Percentiles rank a stretch among this genome's conserved stretches.
Evolutionary conservation across 805 yeast species (phyloP).

Genomic region (Wickerhamomyces bisporus): DNA sequence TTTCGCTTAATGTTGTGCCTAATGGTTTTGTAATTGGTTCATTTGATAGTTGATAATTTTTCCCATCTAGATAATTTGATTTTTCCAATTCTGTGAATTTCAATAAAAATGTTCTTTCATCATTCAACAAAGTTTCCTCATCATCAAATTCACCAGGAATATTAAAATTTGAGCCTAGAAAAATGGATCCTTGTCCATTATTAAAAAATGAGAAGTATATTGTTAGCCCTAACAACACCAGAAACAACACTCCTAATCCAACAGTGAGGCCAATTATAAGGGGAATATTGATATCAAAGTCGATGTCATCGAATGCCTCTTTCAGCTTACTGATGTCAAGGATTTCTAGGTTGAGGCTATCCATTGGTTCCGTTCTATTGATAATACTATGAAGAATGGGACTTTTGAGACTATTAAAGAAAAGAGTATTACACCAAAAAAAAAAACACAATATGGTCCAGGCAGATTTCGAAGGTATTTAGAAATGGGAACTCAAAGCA

Average conservation of each 20-base stretch:
- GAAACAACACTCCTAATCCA: conserved; percentile 31
- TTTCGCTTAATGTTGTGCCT: conserved; percentile 54
- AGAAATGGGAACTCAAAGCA: too few relatives aligned
- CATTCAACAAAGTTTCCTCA: conserved; percentile 60
- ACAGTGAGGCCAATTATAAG: conserved; percentile 32
- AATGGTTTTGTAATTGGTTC: conserved; percentile 40
- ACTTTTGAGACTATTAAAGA: too few relatives aligned
- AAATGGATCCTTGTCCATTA: conserved; percentile 24
- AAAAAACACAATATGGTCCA: too few relatives aligned
- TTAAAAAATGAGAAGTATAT: conserved; percentile 26
- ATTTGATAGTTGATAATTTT: conserved; percentile 28
- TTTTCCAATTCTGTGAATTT: conserved; percentile 35
- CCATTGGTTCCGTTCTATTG: too few relatives aligned
- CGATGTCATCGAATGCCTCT: conserved; percentile 9
- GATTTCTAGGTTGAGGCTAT: not conserved
- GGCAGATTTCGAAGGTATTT: too few relatives aligned
- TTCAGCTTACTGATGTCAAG: not conserved
- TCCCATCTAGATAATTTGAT: conserved; percentile 36
- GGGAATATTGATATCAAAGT: conserved; percentile 28
- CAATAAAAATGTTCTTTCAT: conserved; percentile 42
- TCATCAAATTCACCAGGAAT: conserved; percentile 61
- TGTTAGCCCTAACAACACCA: conserved; percentile 26
- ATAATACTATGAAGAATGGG: too few relatives aligned
- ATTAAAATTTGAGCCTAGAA: conserved; percentile 28
- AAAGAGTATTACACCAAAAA: too few relatives aligned